These are phyloP conservation scores for Rhododendron henanense DNA, from an alignment of 148 eudicot genomes.

Conservation along the genomic window DNA sequence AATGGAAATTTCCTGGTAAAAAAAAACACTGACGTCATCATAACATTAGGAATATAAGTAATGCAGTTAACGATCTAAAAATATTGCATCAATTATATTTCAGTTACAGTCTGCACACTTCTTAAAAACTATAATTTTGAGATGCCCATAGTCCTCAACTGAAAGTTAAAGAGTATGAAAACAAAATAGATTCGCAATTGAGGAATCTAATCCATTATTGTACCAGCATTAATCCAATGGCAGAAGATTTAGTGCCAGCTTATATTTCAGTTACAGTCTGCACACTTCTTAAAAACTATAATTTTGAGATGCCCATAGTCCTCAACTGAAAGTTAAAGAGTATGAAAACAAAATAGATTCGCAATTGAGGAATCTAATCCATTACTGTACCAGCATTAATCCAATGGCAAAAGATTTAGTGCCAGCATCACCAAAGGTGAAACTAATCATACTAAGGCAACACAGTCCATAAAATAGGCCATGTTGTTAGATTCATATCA, in stretches of 20 bases:
- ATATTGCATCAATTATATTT: background rate
- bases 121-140: background rate
- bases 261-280: background rate
- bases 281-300: background rate
- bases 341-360: no score
- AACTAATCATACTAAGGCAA: no score
- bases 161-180: background rate
- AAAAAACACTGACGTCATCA: background rate
- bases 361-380: no score
- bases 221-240: background rate
- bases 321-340: background rate
- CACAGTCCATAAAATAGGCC: no score
- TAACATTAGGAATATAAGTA: background rate
- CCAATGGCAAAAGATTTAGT: background rate
- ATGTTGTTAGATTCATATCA: no score
- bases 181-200: no score
- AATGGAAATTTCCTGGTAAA: conserved; percentile 60
- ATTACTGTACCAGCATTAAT: no score
- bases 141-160: background rate
- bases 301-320: background rate
- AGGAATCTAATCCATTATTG: no score
- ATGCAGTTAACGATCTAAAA: background rate
- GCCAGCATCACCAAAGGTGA: no score
- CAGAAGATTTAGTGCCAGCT: background rate
- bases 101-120: background rate